Evolutionary conservation across 192 early-diverging fungal genomes (phyloP).

Genomic region (Backusella psychrophila): DNA sequence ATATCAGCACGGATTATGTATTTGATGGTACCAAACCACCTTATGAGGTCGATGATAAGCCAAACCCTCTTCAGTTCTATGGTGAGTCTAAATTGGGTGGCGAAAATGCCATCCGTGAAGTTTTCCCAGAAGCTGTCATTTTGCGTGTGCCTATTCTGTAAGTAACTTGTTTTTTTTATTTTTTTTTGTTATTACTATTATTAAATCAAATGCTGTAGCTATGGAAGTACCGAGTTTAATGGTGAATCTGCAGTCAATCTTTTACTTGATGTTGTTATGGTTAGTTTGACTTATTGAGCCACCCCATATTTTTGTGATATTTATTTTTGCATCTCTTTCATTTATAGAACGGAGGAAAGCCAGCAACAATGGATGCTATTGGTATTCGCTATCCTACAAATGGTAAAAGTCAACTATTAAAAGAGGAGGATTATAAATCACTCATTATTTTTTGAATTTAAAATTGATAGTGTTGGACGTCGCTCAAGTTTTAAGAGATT

Average conservation of each 20-base stretch:
- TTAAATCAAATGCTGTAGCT: constrained; percentile 25
- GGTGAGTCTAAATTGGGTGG: constrained; percentile 79
- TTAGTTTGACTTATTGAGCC: constrained; percentile 16
- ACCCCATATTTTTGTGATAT: not conserved
- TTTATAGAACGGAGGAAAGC: constrained; percentile 41
- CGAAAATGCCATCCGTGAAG: constrained; percentile 58
- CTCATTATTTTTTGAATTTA: not conserved
- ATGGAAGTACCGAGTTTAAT: constrained; percentile 62
- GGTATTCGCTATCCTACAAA: constrained; percentile 82
- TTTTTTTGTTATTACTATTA: not conserved
- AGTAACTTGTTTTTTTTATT: not conserved
- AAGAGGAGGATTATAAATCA: not conserved
- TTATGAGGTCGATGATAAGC: constrained; percentile 63
- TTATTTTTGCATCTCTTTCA: not conserved
- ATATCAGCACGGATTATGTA: constrained; percentile 92
- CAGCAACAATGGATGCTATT: constrained; percentile 64
- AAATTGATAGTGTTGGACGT: constrained; percentile 58
- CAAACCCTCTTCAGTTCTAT: constrained; percentile 84
- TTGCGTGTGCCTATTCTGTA: constrained; percentile 81
- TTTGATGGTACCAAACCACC: constrained; percentile 86
- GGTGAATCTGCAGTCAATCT: constrained; percentile 78
- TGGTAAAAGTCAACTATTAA: constrained; percentile 34
- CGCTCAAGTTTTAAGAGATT: constrained; percentile 63
- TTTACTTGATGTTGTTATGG: constrained; percentile 65
- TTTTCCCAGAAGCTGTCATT: constrained; percentile 59